Base-by-base conservation (phyloP, 176 grass and related monocot genomes). In the Poa annua region DNA sequence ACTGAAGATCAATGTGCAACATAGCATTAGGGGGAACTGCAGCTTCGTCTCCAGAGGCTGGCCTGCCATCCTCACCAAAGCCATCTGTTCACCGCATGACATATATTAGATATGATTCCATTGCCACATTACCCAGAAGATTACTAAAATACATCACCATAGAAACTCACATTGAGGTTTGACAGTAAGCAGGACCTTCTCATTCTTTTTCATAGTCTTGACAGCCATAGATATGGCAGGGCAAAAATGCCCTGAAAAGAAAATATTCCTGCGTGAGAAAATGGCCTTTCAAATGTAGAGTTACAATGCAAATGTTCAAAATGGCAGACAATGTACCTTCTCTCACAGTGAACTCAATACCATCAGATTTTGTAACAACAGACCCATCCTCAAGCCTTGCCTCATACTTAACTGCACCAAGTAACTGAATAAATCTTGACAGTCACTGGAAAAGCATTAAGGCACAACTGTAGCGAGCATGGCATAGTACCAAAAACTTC, bases 161-260 rank as follows among this genome's bases (percentile, higher is more conserved):
- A 80, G 26, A 64, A 80, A 93, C 91, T 89, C 60, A 93, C 94
- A 96, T 78, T 91, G 84, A 32, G 94, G 94, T 36, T 86, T 89
- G 26, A 96, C 84, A 63, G 84, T 91, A 81, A 96, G 91, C 6
- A 87, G 86, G 62, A 72, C 86, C 88, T 85, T 96, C 83, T 96
- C 94, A 4, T 85, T 86, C 82, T 89, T 96, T 81, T 96, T 96
- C 94, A 96, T 96, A 22, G 88, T 93, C 71, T 93, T 96, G 65
- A 93, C 86, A 81, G 91, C 84, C 80, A 88, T 96, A 5, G 94
- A 77, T 77, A 93, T 73, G 44, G 94, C 91, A 73, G 94, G 88
- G 78, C 94, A 93, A 84, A 96, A 96, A 77, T 82, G 56, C 13
- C 94, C 94, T 96, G 76, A 41, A 66, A 77, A 75, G 21, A 71